Base-by-base conservation (phyloP, 176 grass and related monocot genomes). In the Tuctoria greenei region DNA sequence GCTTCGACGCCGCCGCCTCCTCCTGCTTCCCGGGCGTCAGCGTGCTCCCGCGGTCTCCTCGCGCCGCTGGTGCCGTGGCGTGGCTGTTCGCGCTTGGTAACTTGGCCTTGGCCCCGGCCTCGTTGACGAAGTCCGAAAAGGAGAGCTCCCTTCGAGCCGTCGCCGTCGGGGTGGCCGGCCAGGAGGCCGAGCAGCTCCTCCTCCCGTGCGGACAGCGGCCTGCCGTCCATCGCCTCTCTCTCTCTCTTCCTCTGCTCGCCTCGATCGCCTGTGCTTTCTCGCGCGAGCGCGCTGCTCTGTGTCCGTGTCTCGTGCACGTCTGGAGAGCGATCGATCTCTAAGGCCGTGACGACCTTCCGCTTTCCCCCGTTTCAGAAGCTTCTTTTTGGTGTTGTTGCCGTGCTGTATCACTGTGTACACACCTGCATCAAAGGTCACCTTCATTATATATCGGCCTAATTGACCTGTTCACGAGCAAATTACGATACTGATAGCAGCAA, bases 121-220 rank as follows among this genome's bases (percentile, higher is more conserved):
- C 83, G n/a, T n/a, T n/a, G n/a, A 93, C 26, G 63, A 89, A 58
- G 64, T 89, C 77, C 38, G 87, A 79, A 76, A 89, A 80, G 56
- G 90, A 93, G 13, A 89, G 87, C 73, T 93, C 86, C 68, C 74
- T 57, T 68, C 25, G 79, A 80, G 45, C 21, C n/a, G 21, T 34
- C 62, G 17, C 4, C 40, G 28, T 69, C 83, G 9, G 90, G 67
- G 67, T 84, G 45, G 46, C 60, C 63, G 13, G 75, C 57, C 4
- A 93, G 76, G 26, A 93, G 90, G 46, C 76, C 67, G 5, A 93
- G 81, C 40, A 87, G 28, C 80, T 93, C 90, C 60, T 93, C 87
- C 52, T 82, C 84, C 40, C 80, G 73, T 56, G 44, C 27, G 0
- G 86, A 82, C 44, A 86, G 38, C 62, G 72, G 58, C 39, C 60